phyloP scores from a whole-genome alignment of 495 filamentous ascomycete genomes.

The Halenospora varia region DNA sequence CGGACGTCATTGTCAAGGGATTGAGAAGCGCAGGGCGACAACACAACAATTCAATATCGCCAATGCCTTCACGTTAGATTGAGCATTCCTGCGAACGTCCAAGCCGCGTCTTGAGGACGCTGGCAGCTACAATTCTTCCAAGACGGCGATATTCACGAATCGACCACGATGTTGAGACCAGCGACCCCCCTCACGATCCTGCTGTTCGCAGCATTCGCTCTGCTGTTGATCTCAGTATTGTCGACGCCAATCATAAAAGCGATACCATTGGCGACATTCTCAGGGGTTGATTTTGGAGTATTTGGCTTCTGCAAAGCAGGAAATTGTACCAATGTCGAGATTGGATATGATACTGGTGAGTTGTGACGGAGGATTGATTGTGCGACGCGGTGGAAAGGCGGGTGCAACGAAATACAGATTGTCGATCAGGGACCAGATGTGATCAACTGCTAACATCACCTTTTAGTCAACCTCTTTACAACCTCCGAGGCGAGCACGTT shows the following conservation, averaged over 20 bases:
- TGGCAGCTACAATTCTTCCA: constrained; percentile 18
- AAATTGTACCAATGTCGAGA: constrained; percentile 63
- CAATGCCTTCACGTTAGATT: neutral
- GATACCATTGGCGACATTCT: constrained; percentile 76
- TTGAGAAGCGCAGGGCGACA: neutral
- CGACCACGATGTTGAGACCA: constrained; percentile 66
- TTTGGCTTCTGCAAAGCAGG: constrained; percentile 76
- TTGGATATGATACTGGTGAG: constrained; percentile 86
- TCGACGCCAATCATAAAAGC: constrained; percentile 88
- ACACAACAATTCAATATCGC: constrained; percentile 8
- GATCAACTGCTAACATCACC: neutral
- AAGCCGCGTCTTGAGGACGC: constrained; percentile 27
- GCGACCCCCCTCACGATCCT: constrained; percentile 88
- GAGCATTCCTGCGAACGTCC: constrained; percentile 1
- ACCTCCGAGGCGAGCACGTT: constrained; percentile 52
- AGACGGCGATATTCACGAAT: constrained; percentile 1
- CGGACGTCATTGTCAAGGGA: neutral
- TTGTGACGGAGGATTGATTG: constrained; percentile 21
- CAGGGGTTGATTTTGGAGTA: constrained; percentile 81
- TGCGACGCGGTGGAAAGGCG: neutral
- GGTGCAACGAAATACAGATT: constrained; percentile 8
- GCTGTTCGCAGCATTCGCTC: constrained; percentile 78
- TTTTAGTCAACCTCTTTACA: constrained; percentile 22
- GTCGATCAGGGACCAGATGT: neutral
- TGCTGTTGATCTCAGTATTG: constrained; percentile 81